These are phyloP conservation scores for Tuber borchii DNA, from an alignment of 495 filamentous ascomycete species.

Conservation along the genomic window DNA sequence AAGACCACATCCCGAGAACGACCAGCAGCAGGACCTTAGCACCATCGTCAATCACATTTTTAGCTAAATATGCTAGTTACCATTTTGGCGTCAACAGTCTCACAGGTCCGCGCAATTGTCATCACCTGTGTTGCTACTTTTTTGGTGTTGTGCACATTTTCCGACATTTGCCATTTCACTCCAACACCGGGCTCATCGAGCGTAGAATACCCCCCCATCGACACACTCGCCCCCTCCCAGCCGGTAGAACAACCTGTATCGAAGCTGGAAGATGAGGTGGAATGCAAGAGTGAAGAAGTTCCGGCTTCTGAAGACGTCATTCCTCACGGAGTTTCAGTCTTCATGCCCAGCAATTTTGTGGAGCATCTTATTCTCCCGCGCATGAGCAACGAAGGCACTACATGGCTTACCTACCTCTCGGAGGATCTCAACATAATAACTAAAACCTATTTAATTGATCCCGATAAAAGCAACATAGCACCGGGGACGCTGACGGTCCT, in stretches of 20 bases:
- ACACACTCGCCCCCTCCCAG: background rate
- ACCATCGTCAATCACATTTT: background rate
- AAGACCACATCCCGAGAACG: background rate
- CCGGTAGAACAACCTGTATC: background rate
- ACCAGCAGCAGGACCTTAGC: background rate
- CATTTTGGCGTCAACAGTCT: background rate
- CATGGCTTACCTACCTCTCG: slow-evolving; percentile 48
- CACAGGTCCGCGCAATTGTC: background rate
- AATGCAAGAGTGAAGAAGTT: background rate
- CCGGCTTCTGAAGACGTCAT: slow-evolving; percentile 1
- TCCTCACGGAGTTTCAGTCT: slow-evolving; percentile 34
- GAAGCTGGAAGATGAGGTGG: background rate
- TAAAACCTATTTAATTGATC: slow-evolving; percentile 32
- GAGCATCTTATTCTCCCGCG: slow-evolving; percentile 55
- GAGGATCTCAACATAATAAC: slow-evolving; percentile 23
- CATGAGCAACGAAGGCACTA: slow-evolving; percentile 50
- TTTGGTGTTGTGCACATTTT: background rate
- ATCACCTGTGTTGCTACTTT: background rate
- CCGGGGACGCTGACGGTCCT: slow-evolving; percentile 27
- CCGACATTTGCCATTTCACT: background rate
- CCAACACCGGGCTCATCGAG: background rate
- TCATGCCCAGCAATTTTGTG: slow-evolving; percentile 44
- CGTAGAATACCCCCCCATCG: background rate
- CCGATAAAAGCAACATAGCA: slow-evolving; percentile 1
- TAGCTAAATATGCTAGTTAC: background rate